Evolutionary conservation across 257 asterid species (phyloP).

Genomic region (Solanum gandarillasii): DNA sequence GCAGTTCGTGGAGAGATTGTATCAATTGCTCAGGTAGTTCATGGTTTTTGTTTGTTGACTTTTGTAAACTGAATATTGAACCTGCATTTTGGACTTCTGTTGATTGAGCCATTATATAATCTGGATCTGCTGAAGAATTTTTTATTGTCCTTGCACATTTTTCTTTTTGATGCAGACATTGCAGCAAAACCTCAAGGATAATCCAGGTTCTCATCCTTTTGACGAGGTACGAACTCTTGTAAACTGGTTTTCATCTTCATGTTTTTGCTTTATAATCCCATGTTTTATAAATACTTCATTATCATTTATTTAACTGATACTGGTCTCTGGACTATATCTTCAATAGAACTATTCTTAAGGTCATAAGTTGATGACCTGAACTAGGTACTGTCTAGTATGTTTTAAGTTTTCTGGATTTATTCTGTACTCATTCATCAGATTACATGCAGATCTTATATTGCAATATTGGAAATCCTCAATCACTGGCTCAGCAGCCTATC

Average conservation of each 20-base stretch:
- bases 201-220: slow-evolving; percentile 43
- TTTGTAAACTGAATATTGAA: neutral
- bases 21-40: slow-evolving; percentile 72
- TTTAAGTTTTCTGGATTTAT: neutral
- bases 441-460: slow-evolving; percentile 69
- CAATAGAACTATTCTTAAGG: neutral
- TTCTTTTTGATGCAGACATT: slow-evolving; percentile 26
- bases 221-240: slow-evolving; percentile 36
- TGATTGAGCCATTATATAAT: neutral
- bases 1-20: slow-evolving; percentile 99
- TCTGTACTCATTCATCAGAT: neutral
- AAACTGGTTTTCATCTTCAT: neutral
- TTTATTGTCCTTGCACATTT: neutral
- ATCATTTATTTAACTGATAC: neutral
- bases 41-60: neutral
- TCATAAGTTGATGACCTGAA: neutral
- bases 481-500: slow-evolving; percentile 91
- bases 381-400: neutral
- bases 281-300: neutral
- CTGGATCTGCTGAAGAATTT: neutral
- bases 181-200: slow-evolving; percentile 36
- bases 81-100: neutral
- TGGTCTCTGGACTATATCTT: neutral
- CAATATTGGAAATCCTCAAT: slow-evolving; percentile 93
- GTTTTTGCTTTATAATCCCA: neutral